Evolutionary conservation across 2,329 filamentous ascomycete species (phyloP), one percentile per base, ranked within the genome.

Genomic region (Cercospora sojina): DNA sequence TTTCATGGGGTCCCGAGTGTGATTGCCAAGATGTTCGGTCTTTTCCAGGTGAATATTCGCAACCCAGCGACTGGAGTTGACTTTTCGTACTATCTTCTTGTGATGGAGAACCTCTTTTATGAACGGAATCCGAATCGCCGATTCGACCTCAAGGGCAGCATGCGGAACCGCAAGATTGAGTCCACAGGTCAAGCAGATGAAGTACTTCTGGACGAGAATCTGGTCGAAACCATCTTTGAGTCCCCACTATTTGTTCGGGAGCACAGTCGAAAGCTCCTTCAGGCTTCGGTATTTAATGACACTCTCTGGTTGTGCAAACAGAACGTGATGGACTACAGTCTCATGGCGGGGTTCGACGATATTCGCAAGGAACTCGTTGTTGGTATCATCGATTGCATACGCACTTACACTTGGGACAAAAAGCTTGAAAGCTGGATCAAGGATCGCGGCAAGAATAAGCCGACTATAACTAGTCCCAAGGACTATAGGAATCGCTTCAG

Each of bases 361-460:
- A 85, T 85, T 41, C 87, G 88, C 69, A 93, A 94, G 74, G 94
- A 99, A 80, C 87, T 99, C 13, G 92, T 98, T 13, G 93, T 99
- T 2, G 95, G 95, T 4, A 98, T 99, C 74, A 98, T 99, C 70
- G 94, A 99, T 78, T 98, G 95, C 78, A 98, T 99, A 72, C 88
- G 95, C 64, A 99, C 95, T 0, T 99, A 98, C 77, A 99, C 95
- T 0, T 99, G 95, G 93, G 95, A 99, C 82, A 99, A 99, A 84
- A 97, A 97, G 77, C 86, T 99, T n/a, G 95, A 99, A 81, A 95
- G 90, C 63, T 99, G 95, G 95, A 97, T 99, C 85, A 99, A 99
- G 80, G 93, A 98, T 76, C 90, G 94, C 43, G 95, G 96, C 74
- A 89, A 89, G 79, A 90, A 89, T 73, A 87, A 92, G 68, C 96